Base-by-base conservation (phyloP, 2,329 filamentous ascomycete genomes). In the Colletotrichum sp. region DNA sequence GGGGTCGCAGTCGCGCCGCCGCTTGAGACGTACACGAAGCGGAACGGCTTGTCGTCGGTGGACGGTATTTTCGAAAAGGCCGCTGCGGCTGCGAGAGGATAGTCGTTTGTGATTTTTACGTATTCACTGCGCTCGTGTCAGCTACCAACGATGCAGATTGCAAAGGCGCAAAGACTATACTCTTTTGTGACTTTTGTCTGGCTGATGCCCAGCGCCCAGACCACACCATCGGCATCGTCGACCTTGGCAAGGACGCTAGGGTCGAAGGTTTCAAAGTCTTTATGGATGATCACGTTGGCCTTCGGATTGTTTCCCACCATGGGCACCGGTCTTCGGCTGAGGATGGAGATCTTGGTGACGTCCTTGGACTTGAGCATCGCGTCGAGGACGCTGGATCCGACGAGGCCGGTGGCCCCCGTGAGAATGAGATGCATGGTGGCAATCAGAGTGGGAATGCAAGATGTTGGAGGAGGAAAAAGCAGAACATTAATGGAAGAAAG, bases 191-290 rank as follows among this genome's bases (percentile, higher is more conserved):
- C 93, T 52, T 89, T 85, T 8, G 83, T 91, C 80, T 92, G 90
- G 76, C 90, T 92, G 65, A 93, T 91, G 1, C 94, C 94, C 62
- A 93, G 87, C 0, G 94, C 94, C 94, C 94, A 96, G 1, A 96
- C 92, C 75, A 92, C 94, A 2, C 92, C 94, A 9, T 89, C 85
- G 0, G 94, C 94, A 24, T 91, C 93, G 68, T 89, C 87, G 1
- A 96, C 86, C 80, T 93, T 87, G 24, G 83, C 78, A 16, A 95
- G 86, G 3, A 95, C 78, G 1, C 87, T 86, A 0, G 88, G 79
- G 39, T 90, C 88, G 81, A 95, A 96, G 1, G 82, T 86, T 16
- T 85, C 83, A 80, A 94, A 96, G 82, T 96, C 92, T 18, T 90
- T 87, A 81, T 95, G 93, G 24, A 93, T 85, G 78, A 95, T 92